Evolutionary conservation across 768 basidiomycete species (phyloP).

Genomic region (Scleroderma citrinum): DNA sequence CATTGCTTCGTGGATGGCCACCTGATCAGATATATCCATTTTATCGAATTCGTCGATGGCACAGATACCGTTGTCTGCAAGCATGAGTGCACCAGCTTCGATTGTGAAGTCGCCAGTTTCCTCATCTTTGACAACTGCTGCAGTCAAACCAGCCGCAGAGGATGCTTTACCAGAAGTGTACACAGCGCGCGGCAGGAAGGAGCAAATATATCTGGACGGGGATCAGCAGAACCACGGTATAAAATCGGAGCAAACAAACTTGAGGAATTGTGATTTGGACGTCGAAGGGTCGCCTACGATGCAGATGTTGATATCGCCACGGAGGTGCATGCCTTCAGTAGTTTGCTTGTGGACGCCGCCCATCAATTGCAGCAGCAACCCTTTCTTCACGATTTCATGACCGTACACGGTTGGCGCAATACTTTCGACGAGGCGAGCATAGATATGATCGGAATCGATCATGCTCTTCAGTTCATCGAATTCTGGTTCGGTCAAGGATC

Average conservation of each 20-base stretch:
- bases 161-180: constrained; percentile 99
- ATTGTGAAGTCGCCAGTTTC: constrained; percentile 99
- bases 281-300: constrained; percentile 97
- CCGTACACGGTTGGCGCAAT: constrained; percentile 99
- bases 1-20: constrained; percentile 99
- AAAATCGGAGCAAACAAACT: constrained; percentile 47
- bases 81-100: constrained; percentile 98
- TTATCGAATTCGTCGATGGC: constrained; percentile 99
- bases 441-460: constrained; percentile 94
- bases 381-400: constrained; percentile 99
- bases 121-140: constrained; percentile 97
- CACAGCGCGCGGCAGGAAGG: constrained; percentile 94
- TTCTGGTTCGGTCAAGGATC: constrained; percentile 87
- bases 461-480: constrained; percentile 91
- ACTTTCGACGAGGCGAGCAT: constrained; percentile 85
- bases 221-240: not conserved
- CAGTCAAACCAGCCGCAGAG: constrained; percentile 96
- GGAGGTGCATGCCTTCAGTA: constrained; percentile 92
- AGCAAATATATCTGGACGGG: constrained; percentile 80
- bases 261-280: constrained; percentile 97
- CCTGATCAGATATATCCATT: constrained; percentile 98
- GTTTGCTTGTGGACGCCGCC: constrained; percentile 98
- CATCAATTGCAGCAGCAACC: constrained; percentile 92
- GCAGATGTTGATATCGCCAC: constrained; percentile 98
- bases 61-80: constrained; percentile 98